A percentile compares a stretch with the other conserved stretches of the same genome.
These are phyloP conservation scores for Boletus coccyginus DNA, from an alignment of 768 basidiomycete genomes.

Conservation along the genomic window DNA sequence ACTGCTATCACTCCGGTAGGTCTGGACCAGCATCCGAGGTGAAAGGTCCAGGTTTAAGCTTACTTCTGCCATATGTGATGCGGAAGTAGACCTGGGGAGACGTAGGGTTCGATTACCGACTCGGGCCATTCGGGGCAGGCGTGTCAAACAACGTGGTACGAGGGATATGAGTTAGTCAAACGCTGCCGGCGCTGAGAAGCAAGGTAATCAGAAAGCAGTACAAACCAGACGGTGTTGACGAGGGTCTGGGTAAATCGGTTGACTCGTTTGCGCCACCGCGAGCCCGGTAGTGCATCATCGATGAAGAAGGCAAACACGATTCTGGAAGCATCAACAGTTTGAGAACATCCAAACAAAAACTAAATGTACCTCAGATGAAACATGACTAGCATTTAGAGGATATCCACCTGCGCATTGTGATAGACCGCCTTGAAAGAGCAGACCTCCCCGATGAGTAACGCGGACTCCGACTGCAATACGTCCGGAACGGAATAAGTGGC, in stretches of 20 bases:
- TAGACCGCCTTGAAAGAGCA: conserved; percentile 39
- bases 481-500: conserved; percentile 39
- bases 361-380: conserved; percentile 31
- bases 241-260: conserved; percentile 34
- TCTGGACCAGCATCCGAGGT: conserved; percentile 30
- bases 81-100: conserved; percentile 38
- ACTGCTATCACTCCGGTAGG: conserved; percentile 31
- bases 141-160: background rate
- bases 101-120: conserved; percentile 34
- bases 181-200: conserved; percentile 30
- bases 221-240: conserved; percentile 41
- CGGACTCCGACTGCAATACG: conserved; percentile 32
- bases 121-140: conserved; percentile 13
- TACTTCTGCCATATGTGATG: conserved; percentile 32
- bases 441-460: conserved; percentile 42
- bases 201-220: conserved; percentile 28
- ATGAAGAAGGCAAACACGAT: conserved; percentile 44
- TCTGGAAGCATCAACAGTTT: conserved; percentile 45
- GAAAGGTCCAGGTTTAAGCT: conserved; percentile 37
- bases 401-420: conserved; percentile 7
- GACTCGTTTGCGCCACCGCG: conserved; percentile 35
- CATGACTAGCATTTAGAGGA: conserved; percentile 16
- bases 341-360: conserved; percentile 45
- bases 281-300: conserved; percentile 39
- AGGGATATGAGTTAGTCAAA: conserved; percentile 34